Base-by-base conservation (phyloP, 176 grass and related monocot genomes). In the Neostapfia colusana region DNA sequence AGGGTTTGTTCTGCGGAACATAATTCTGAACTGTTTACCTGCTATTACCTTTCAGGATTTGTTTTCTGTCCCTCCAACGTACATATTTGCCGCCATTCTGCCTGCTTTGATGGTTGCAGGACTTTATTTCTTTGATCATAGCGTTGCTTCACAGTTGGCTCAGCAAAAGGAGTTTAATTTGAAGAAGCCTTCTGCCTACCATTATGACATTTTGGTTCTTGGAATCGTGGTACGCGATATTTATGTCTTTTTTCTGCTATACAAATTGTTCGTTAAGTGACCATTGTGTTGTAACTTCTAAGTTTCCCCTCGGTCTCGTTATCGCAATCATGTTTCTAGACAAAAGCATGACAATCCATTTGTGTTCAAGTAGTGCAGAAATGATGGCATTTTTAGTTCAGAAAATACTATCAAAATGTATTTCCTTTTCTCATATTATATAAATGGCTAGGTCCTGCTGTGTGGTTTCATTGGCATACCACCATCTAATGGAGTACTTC, bases 141-240 rank as follows among this genome's bases (percentile, higher is more conserved):
- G 89, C 21, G 95, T 99, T 42, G 91, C 95, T 83, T 92, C 95
- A 35, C 92, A 95, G 62, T 63, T 99, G 85, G 95, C 95, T 39
- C 95, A 99, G 71, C 95, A 99, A 70, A 90, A 92, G 53, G 91
- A 99, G 37, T 99, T 92, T 53, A 99, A 99, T 90, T 83, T 99
- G 77, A 92, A 92, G 70, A 99, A 92, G 35, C 91, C 95, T 58
- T 95, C 95, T 10, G 77, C 95, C 55, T 99, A 99, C 41, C 91
- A 99, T 85, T 88, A 99, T 78, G 95, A 99, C 63, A 92, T 99
- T 79, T 85, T 99, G 46, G 80, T 99, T 57, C 89, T 99, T 16
- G 89, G 91, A 63, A 81, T 99, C 50, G 81, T 95, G 95, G 95
- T 88, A 76, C 2, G 42, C 70, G 61, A 18, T 11, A 36, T 51